Conservation (phyloP, 306 rosid genomes). For the Chamaecrista fasciculata region DNA sequence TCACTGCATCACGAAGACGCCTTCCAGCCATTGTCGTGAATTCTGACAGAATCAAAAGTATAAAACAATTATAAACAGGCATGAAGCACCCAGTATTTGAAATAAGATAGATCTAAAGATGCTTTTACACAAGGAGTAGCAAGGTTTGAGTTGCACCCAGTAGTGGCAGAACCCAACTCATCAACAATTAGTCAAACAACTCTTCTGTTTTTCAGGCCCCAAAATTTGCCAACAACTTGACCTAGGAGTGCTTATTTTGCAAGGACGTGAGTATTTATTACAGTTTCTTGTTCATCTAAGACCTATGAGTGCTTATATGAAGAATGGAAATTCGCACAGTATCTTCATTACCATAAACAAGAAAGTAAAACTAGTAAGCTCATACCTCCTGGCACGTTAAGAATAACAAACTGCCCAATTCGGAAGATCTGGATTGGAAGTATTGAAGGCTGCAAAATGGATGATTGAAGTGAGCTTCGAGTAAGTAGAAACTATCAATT, state of each 20-base stretch:
- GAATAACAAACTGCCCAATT: slow-evolving; percentile 79
- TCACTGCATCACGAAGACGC: slow-evolving; percentile 89
- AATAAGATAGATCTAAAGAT: neutral
- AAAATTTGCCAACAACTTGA: slow-evolving; percentile 13
- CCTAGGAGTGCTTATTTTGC: neutral
- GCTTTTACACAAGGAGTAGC: neutral
- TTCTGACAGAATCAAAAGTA: slow-evolving; percentile 42
- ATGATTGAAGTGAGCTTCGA: slow-evolving; percentile 15
- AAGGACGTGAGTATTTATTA: neutral
- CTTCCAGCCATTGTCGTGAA: slow-evolving; percentile 96
- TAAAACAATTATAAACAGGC: slow-evolving; percentile 22
- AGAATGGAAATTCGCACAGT: slow-evolving; percentile 12
- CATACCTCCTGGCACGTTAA: slow-evolving; percentile 88
- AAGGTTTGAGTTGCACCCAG: neutral
- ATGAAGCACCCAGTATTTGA: slow-evolving; percentile 14
- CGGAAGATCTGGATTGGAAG: slow-evolving; percentile 89
- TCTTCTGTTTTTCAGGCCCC: neutral
- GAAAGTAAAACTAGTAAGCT: neutral
- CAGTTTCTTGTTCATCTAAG: slow-evolving; percentile 15
- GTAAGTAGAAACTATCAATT: slow-evolving; percentile 1
- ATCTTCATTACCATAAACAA: slow-evolving; percentile 1
- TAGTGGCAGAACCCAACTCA: slow-evolving; percentile 17
- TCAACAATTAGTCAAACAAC: neutral
- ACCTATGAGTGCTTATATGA: neutral
- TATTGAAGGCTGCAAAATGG: slow-evolving; percentile 77